Evolutionary conservation across 75 land plant genomes (phyloP).

Genomic region (Sequoia sempervirens): DNA sequence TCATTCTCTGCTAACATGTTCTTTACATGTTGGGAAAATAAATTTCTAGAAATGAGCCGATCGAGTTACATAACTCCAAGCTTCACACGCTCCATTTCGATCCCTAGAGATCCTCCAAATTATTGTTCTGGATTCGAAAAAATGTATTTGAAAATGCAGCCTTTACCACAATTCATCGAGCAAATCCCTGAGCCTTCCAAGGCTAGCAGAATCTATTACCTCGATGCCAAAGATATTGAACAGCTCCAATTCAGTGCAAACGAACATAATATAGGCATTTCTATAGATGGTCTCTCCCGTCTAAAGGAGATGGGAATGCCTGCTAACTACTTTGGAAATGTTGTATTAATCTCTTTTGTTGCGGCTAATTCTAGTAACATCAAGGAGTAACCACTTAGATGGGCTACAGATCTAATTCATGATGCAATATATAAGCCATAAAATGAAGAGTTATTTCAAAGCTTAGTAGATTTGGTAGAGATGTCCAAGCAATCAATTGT

Average conservation of each 20-base stretch:
- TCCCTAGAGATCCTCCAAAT: slow-evolving; percentile 19
- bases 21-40: not conserved
- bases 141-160: too few relatives aligned
- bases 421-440: too few relatives aligned
- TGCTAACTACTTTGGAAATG: slow-evolving; percentile 43
- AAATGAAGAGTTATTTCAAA: too few relatives aligned
- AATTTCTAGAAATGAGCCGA: not conserved
- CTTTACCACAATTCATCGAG: not conserved
- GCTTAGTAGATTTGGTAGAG: too few relatives aligned
- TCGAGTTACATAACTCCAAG: not conserved
- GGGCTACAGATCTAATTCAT: too few relatives aligned
- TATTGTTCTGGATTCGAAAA: too few relatives aligned
- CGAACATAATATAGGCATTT: slow-evolving; percentile 22
- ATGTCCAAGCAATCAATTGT: too few relatives aligned
- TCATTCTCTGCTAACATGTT: not conserved
- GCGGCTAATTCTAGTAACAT: too few relatives aligned
- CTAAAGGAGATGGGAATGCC: not conserved
- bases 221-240: slow-evolving; percentile 14
- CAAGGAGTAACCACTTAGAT: too few relatives aligned
- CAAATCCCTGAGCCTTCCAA: slow-evolving; percentile 4
- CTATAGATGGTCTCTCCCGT: slow-evolving; percentile 40
- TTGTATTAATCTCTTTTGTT: not conserved
- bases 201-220: too few relatives aligned
- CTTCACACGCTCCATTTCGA: slow-evolving; percentile 26
- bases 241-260: slow-evolving; percentile 14